A percentile compares a stretch with the other conserved stretches of the same genome.
These are phyloP conservation scores for Aphanomyces invadans DNA, from an alignment of 352 stramenopile species.

Conservation along the genomic window DNA sequence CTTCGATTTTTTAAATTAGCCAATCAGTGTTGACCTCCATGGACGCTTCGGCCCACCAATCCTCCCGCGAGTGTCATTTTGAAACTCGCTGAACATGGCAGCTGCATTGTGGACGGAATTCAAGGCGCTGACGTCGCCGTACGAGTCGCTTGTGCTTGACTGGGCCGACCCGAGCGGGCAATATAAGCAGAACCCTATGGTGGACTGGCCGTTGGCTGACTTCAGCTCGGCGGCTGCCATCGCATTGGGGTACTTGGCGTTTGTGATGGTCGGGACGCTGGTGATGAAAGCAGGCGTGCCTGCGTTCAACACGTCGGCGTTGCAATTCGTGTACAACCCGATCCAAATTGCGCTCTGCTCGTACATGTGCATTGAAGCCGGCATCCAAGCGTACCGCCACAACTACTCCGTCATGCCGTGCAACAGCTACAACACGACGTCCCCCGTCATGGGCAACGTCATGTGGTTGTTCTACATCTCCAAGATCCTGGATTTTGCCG, in stretches of 20 bases:
- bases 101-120: constrained; percentile 38
- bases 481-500: constrained; percentile 90
- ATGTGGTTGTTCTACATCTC: constrained; percentile 98
- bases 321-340: constrained; percentile 97
- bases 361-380: constrained; percentile 95
- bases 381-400: constrained; percentile 88
- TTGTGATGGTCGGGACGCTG: constrained; percentile 59
- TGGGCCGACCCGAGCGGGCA: constrained; percentile 48
- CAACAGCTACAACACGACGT: constrained; percentile 82
- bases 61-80: neutral
- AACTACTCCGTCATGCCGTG: constrained; percentile 89
- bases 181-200: constrained; percentile 61
- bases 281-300: constrained; percentile 74
- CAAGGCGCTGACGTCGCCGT: constrained; percentile 49
- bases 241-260: constrained; percentile 51
- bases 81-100: constrained; percentile 1
- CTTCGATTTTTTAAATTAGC: neutral
- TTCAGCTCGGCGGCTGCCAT: constrained; percentile 52
- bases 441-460: constrained; percentile 91
- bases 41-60: neutral
- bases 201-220: constrained; percentile 46
- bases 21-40: neutral
- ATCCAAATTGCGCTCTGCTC: constrained; percentile 93
- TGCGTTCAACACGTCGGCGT: constrained; percentile 56
- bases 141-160: constrained; percentile 41